These are phyloP conservation scores for Acanthochlamys bracteata DNA, from an alignment of 106 monocot genomes.

Conservation along the genomic window DNA sequence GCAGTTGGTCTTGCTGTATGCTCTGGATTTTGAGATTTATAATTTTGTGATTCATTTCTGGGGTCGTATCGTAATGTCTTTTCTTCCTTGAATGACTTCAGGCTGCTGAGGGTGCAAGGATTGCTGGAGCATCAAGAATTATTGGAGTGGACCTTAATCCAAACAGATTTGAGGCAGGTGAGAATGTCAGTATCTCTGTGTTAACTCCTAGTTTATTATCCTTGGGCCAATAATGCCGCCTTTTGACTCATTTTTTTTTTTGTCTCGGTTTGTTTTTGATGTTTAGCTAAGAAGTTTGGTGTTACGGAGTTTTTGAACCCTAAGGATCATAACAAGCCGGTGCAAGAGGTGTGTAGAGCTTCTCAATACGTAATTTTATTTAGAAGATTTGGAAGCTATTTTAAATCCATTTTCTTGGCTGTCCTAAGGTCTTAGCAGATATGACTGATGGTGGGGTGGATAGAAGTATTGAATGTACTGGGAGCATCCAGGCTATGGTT, in stretches of 20 bases:
- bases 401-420: neutral
- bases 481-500: slow-evolving; percentile 14
- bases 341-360: slow-evolving; percentile 20
- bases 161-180: slow-evolving; percentile 16
- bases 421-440: slow-evolving; percentile 17
- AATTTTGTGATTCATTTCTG: too few species aligned
- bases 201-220: neutral
- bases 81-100: neutral
- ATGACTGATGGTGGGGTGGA: slow-evolving; percentile 23
- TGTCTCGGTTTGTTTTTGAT: neutral
- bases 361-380: neutral
- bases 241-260: neutral
- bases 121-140: slow-evolving; percentile 31
- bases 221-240: neutral
- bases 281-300: slow-evolving; percentile 27
- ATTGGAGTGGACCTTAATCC: slow-evolving; percentile 24
- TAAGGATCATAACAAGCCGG: slow-evolving; percentile 24
- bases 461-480: slow-evolving; percentile 20
- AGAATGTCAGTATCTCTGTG: neutral
- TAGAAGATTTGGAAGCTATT: neutral
- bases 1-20: slow-evolving; percentile 31
- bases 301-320: slow-evolving; percentile 28
- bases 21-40: neutral
- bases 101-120: slow-evolving; percentile 29
- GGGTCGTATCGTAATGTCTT: too few species aligned